Evolutionary conservation across 768 basidiomycete species (phyloP), one percentile per base, ranked within the genome.

Genomic region (Peribolospora baueri): DNA sequence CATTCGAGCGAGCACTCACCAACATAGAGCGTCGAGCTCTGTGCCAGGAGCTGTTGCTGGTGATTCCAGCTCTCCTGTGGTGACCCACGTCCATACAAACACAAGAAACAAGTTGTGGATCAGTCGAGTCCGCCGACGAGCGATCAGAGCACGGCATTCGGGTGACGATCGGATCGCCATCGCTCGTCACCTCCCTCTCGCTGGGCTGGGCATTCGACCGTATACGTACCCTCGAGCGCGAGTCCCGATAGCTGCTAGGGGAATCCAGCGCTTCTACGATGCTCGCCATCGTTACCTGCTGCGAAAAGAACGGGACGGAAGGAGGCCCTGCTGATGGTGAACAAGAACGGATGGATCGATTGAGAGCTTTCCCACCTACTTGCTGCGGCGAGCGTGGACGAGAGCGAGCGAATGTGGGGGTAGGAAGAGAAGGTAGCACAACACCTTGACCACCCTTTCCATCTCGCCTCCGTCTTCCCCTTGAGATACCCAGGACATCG

Each of bases 241-340:
- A 90, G 69, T 98, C 91, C 67, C 88, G 86, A 71, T 98, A 98
- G 67, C 87, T 86, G 5, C 88, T 93, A 49, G 88, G 90, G 67
- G 86, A 82, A 70, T 95, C 91, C 61, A 95, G 74, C 42, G 81
- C 68, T 39, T 74, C 64, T 50, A 91, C 80, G 62, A 91, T 80
- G 72, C 90, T 81, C 47, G 88, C 78, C 87, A 67, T 67, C 37
- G 38, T 60, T 54, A 57, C 10, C 13, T 40, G 38, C 25, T 37
- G 46, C 36, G 11, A 25, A 25, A 25, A 25, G 25, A 25, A 25
- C 25, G 25, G 25, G 25, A 25, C 25, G 25, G 25, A 25, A 25
- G 25, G 25, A 25, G 25, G 25, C 25, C 25, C 25, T 25, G 25
- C 25, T 25, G 25, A 25, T 25, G 25, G 25, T 25, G 25, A 25